phyloP scores from a whole-genome alignment of 116 monocot species.

The Iris pallida region DNA sequence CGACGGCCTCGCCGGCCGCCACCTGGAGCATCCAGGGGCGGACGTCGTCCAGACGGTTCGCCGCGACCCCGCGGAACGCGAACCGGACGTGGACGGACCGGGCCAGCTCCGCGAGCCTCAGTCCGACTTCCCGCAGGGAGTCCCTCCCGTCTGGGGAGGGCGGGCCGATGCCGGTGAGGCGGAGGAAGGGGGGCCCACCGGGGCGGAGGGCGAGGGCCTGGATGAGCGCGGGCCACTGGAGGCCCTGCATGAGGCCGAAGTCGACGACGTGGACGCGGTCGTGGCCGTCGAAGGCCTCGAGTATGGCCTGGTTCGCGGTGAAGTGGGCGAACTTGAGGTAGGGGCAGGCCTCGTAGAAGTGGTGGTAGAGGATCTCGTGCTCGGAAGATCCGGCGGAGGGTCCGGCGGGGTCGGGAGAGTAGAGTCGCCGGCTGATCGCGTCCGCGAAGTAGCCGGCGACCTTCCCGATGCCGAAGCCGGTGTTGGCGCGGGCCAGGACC shows the following conservation, averaged over 20 bases:
- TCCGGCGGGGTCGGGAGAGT: not conserved
- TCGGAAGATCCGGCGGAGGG: constrained; percentile 2
- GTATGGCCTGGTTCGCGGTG: constrained; percentile 53
- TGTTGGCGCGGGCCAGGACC: constrained; percentile 26
- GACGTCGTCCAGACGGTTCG: constrained; percentile 38
- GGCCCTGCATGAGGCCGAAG: constrained; percentile 54
- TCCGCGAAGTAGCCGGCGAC: constrained; percentile 49
- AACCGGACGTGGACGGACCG: constrained; percentile 45
- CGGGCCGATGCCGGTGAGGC: constrained; percentile 48
- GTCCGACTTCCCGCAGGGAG: constrained; percentile 40
- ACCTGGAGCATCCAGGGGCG: constrained; percentile 48
- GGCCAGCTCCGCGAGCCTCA: constrained; percentile 44
- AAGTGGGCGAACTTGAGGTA: constrained; percentile 61
- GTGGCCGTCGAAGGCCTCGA: constrained; percentile 43
- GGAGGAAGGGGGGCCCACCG: constrained; percentile 40
- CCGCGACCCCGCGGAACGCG: constrained; percentile 42
- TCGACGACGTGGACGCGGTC: constrained; percentile 53
- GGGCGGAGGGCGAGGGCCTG: constrained; percentile 50
- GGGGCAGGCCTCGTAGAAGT: constrained; percentile 52
- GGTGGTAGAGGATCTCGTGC: constrained; percentile 39
- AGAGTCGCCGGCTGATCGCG: constrained; percentile 37
- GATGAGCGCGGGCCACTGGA: constrained; percentile 55
- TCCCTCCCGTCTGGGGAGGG: constrained; percentile 41
- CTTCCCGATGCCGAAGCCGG: constrained; percentile 48
- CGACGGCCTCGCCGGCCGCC: constrained; percentile 32